Evolutionary conservation across 2,329 filamentous ascomycete genomes (phyloP).

Genomic region (Cladosporium sp.): DNA sequence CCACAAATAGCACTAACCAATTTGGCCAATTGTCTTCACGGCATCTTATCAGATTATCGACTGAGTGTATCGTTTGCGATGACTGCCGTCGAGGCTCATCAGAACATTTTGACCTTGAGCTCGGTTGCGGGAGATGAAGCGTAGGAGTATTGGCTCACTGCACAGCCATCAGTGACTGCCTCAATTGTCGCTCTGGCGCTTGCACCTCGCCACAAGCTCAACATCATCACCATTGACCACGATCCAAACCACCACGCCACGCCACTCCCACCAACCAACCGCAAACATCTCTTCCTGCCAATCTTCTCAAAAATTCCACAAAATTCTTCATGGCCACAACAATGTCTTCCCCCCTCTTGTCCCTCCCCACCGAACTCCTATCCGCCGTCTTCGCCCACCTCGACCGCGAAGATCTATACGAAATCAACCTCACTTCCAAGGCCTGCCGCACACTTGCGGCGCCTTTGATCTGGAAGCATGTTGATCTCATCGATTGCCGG

Average conservation of each 20-base stretch:
- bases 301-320: not conserved
- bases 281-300: not conserved
- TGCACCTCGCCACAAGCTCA: not conserved
- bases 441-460: conserved; percentile 34
- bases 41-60: too few species aligned
- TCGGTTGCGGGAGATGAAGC: too few species aligned
- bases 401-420: conserved; percentile 26
- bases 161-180: not conserved
- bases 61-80: too few species aligned
- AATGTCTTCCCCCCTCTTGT: conserved; percentile 7
- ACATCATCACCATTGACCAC: not conserved
- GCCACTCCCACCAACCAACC: not conserved
- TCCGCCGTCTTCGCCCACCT: conserved; percentile 37
- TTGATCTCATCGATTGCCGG: conserved; percentile 39
- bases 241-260: not conserved
- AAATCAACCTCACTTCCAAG: conserved; percentile 32
- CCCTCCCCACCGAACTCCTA: conserved; percentile 41
- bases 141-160: not conserved
- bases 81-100: too few species aligned
- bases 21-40: too few species aligned
- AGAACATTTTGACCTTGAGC: too few species aligned
- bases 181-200: not conserved
- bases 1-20: too few species aligned
- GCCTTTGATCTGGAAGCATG: conserved; percentile 38
- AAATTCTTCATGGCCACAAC: not conserved